Base-by-base conservation (phyloP, 495 filamentous ascomycete genomes). In the Hyphodiscus hymeniophilus region DNA sequence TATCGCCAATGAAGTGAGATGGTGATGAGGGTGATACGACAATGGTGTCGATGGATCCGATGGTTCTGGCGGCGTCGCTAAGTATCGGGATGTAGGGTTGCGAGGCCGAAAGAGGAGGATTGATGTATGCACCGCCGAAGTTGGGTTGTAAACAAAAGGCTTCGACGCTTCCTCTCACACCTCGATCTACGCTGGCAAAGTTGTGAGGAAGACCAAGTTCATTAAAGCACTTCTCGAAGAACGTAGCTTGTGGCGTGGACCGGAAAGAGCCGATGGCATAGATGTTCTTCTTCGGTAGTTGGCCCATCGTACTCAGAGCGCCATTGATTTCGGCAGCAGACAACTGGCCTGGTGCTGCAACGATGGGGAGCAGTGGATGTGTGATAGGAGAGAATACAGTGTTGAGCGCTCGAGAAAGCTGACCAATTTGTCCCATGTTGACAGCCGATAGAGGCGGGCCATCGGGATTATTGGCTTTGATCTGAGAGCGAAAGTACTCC, bases 181-280 rank as follows among this genome's bases (percentile, higher is more conserved):
- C 79, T 33, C 82, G 72, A 60, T 90, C 86, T 13, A 88, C 76
- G n/a, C 80, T 81, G 23, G 75, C 77, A 57, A 89, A 82, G 46
- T 80, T 79, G 48, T 92, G 87, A 17, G 85, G 85, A n/a, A 92
- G 68, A 16, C 85, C 83, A 17, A 90, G 74, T 61, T 92, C 87
- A 59, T 92, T 92, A 62, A 92, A 81, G 57, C 86, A 90, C 59
- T 90, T 89, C 57, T 89, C 84, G 67, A 86, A 88, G 60, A 89
- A 91, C 59, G 85, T 81, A 12, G 84, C 83, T 55, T 88, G 84
- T 0, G 83, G 81, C 7, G 77, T 84, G 2, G 80, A 73, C 18
- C 78, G 77, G 36, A 83, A 80, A 18, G 77, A 85, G 42, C 81
- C 85, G 54, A 91, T 84, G 35, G 82, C 84, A 55, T 89, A 89